Conservation (phyloP, 345 rosid species). For the Eucalyptus lansdowneana region DNA sequence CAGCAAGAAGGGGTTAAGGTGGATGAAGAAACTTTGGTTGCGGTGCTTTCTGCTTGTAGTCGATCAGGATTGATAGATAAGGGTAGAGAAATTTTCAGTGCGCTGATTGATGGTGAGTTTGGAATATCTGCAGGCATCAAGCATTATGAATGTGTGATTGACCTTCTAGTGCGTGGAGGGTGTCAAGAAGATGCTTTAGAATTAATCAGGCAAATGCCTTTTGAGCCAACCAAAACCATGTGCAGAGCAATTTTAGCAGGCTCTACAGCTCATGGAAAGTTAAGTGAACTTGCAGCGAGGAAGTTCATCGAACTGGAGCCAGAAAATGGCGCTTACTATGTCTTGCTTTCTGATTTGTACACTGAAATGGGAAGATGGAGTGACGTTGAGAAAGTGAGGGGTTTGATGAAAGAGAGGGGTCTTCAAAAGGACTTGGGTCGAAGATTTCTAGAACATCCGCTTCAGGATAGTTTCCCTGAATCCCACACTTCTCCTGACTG, state of each 20-base stretch:
- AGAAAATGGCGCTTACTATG: constrained; percentile 23
- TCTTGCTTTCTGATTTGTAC: constrained; percentile 26
- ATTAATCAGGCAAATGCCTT: constrained; percentile 28
- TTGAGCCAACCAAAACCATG: constrained; percentile 36
- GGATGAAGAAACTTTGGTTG: constrained; percentile 35
- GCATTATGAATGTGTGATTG: constrained; percentile 41
- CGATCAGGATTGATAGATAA: constrained; percentile 30
- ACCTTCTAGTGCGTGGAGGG: constrained; percentile 30
- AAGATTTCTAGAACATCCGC: constrained; percentile 13
- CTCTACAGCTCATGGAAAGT: constrained; percentile 21
- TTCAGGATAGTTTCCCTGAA: not conserved
- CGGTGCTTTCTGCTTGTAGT: constrained; percentile 40
- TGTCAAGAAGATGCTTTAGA: constrained; percentile 23
- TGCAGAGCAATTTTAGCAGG: constrained; percentile 36
- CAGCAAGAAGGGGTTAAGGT: constrained; percentile 18
- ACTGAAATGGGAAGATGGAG: constrained; percentile 43
- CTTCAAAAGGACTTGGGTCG: constrained; percentile 23
- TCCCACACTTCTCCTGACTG: not conserved
- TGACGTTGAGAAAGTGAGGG: constrained; percentile 22
- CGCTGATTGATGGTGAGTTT: constrained; percentile 23
- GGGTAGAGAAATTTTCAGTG: constrained; percentile 26
- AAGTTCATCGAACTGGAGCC: constrained; percentile 46
- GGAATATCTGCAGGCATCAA: constrained; percentile 24
- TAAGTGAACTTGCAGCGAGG: constrained; percentile 28
- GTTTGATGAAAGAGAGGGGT: constrained; percentile 23